Evolutionary conservation across 768 basidiomycete species (phyloP).

Genomic region (Rhodocollybia butyracea): DNA sequence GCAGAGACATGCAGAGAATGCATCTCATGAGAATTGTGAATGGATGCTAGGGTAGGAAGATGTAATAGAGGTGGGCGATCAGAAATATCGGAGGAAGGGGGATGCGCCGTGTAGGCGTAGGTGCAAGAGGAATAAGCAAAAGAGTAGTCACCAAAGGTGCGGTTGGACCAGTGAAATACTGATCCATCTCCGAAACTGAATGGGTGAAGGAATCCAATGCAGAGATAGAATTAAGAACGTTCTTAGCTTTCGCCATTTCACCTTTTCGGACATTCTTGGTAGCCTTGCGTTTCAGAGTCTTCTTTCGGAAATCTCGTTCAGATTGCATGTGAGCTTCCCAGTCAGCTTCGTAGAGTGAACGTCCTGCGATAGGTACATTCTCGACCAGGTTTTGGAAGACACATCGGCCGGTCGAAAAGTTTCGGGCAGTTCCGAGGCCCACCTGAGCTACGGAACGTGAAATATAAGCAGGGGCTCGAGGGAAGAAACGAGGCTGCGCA

Average conservation of each 20-base stretch:
- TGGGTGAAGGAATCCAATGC: constrained; percentile 20
- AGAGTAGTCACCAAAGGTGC: constrained; percentile 50
- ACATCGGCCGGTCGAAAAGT: constrained; percentile 69
- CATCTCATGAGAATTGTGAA: constrained; percentile 49
- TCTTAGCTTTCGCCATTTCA: constrained; percentile 32
- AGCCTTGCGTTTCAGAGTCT: constrained; percentile 21
- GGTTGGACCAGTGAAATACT: constrained; percentile 52
- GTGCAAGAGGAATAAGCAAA: constrained; percentile 74
- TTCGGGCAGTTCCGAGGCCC: constrained; percentile 73
- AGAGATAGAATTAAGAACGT: neutral
- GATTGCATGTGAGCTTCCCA: constrained; percentile 56
- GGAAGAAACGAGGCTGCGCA: constrained; percentile 48
- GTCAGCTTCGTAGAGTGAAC: constrained; percentile 74
- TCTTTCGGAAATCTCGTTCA: constrained; percentile 32
- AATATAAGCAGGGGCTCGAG: constrained; percentile 45
- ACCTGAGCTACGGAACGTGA: constrained; percentile 58
- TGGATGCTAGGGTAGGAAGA: constrained; percentile 43
- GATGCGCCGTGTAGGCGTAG: constrained; percentile 64
- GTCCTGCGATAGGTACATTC: constrained; percentile 73
- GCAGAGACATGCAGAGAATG: constrained; percentile 66
- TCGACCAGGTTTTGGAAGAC: constrained; percentile 79
- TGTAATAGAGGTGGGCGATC: constrained; percentile 46
- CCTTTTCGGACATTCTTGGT: constrained; percentile 24
- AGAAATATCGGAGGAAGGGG: constrained; percentile 42
- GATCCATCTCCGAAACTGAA: constrained; percentile 40